Conservation (phyloP, 352 stramenopile species). For the Globisporangium yorkense region DNA sequence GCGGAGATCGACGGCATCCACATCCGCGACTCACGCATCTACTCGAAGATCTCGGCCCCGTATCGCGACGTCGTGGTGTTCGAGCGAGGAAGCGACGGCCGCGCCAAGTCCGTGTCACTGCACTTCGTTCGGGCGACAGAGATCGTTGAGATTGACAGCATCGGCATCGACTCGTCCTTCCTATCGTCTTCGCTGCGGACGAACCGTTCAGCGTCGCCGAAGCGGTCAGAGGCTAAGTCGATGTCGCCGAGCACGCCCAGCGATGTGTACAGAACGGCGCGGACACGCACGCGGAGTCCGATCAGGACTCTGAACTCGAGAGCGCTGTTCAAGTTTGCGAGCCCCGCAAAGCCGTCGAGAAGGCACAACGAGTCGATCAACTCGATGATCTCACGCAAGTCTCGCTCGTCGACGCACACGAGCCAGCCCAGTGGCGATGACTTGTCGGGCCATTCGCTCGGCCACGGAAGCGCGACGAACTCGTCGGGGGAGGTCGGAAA, state of each 20-base stretch:
- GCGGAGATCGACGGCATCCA: slow-evolving; percentile 54
- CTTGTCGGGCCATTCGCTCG: slow-evolving; percentile 3
- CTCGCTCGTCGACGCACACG: slow-evolving; percentile 4
- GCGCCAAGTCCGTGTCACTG: slow-evolving; percentile 53
- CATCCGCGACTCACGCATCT: slow-evolving; percentile 59
- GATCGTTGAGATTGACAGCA: slow-evolving; percentile 27
- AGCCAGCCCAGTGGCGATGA: slow-evolving; percentile 10
- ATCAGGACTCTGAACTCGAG: slow-evolving; percentile 33
- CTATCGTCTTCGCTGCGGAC: slow-evolving; percentile 10
- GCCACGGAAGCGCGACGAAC: not conserved
- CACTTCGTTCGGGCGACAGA: slow-evolving; percentile 46
- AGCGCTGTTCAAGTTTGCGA: slow-evolving; percentile 20
- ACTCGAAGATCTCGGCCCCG: slow-evolving; percentile 43
- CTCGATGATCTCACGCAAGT: slow-evolving; percentile 8
- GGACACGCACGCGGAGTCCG: slow-evolving; percentile 11
- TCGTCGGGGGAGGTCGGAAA: slow-evolving; percentile 10
- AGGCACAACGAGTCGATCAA: slow-evolving; percentile 9
- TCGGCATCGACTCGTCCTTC: slow-evolving; percentile 41
- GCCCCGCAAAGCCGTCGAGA: slow-evolving; percentile 7
- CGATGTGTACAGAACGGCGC: slow-evolving; percentile 6
- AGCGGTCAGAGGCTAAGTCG: not conserved
- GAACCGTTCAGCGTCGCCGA: slow-evolving; percentile 4
- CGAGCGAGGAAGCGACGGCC: slow-evolving; percentile 29
- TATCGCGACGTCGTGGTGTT: slow-evolving; percentile 79
- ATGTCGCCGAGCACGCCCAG: slow-evolving; percentile 2